Conservation (phyloP, 2,329 filamentous ascomycete species). For the Lasiodiplodia sp. region DNA sequence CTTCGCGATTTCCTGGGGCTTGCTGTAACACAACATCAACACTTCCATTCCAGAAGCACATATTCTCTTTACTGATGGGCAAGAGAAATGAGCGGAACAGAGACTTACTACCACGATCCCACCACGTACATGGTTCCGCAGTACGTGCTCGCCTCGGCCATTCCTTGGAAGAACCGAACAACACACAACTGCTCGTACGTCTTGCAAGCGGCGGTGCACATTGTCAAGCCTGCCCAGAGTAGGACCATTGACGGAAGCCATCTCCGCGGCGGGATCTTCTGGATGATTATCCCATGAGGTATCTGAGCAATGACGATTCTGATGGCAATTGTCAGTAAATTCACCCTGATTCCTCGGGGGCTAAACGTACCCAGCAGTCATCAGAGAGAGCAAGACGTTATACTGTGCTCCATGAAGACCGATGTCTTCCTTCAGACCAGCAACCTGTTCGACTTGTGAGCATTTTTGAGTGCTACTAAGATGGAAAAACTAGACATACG, state of each 20-base stretch:
- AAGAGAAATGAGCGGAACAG: too few species aligned
- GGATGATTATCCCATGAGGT: slow-evolving; percentile 41
- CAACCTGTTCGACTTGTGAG: slow-evolving; percentile 33
- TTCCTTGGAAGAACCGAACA: slow-evolving; percentile 39
- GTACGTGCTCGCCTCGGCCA: slow-evolving; percentile 41
- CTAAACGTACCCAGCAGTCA: slow-evolving; percentile 38
- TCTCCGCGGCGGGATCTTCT: slow-evolving; percentile 39
- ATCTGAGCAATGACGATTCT: slow-evolving; percentile 39
- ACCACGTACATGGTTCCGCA: slow-evolving; percentile 43
- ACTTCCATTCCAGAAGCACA: background rate
- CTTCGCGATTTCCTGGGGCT: slow-evolving; percentile 41
- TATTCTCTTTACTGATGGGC: background rate
- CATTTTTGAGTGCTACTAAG: background rate
- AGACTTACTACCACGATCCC: slow-evolving; percentile 41
- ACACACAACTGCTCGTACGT: slow-evolving; percentile 40
- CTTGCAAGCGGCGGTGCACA: slow-evolving; percentile 40
- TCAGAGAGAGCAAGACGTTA: slow-evolving; percentile 41
- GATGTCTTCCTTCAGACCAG: slow-evolving; percentile 40
- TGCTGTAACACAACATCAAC: slow-evolving; percentile 33
- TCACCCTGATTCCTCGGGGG: too few species aligned
- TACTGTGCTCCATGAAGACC: slow-evolving; percentile 39
- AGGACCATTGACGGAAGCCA: slow-evolving; percentile 42
- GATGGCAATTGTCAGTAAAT: background rate
- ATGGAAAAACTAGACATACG: slow-evolving; percentile 29
- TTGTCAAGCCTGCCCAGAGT: slow-evolving; percentile 41